Evolutionary conservation across 2,329 filamentous ascomycete species (phyloP), one percentile per base, ranked within the genome.

Genomic region (Cladosporium sp.): DNA sequence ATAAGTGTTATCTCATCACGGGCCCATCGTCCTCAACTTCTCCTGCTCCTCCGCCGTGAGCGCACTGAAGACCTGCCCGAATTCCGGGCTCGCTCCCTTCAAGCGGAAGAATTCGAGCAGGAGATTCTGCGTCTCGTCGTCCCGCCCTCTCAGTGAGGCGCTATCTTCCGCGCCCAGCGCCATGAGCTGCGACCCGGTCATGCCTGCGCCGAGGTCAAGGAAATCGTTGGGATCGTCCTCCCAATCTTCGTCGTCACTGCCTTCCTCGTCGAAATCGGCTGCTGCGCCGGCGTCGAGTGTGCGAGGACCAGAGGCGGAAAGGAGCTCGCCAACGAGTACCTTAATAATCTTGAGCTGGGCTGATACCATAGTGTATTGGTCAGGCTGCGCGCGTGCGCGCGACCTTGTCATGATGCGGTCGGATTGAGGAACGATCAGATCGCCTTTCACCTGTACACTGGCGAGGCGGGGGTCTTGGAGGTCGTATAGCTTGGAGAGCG

Each of bases 341-440:
- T 98, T 98, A 71, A 97, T 74, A 56, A 98, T 96, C 74, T 98
- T 98, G 65, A 98, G 79, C 1, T 89, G 85, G 0, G 91, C 91
- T 0, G 91, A 83, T 54, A 98, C 83, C 55, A 87, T 82, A 5
- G 90, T 96, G 74, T 86, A 97, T 67, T 86, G 85, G 67, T 96
- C 91, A 13, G 93, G 93, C 67, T 92, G 92, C 67, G 86, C 81
- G 71, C 87, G 90, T 11, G 93, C 84, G 62, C 91, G 87, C 48
- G 91, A 96, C 56, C 93, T 83, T 16, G 93, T 98, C 84, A 95
- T 90, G 70, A 98, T 98, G 57, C 86, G 74, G 59, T 90, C 85
- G 57, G 85, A 87, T 53, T 84, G 80, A 46, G 83, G 82, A 51
- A 93, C 81, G 62, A 98, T 87, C 51, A 97, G 77, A 66, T 98